These are phyloP conservation scores for Mariannaea elegans DNA, from an alignment of 2,329 filamentous ascomycete genomes.

Conservation along the genomic window DNA sequence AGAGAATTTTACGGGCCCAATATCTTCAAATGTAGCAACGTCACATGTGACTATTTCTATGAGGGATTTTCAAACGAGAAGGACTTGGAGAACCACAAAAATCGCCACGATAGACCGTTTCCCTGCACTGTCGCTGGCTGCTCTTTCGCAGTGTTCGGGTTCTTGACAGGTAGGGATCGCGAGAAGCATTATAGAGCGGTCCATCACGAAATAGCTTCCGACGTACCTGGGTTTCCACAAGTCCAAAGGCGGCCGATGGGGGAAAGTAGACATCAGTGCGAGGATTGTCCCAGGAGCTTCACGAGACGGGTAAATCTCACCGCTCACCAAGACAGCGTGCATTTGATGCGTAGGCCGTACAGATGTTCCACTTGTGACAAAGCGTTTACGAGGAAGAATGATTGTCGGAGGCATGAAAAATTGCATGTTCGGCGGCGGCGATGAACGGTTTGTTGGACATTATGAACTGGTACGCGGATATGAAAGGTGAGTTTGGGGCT, in stretches of 20 bases:
- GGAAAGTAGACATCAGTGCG: constrained; percentile 39
- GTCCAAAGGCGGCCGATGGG: not conserved
- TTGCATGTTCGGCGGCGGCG: constrained; percentile 24
- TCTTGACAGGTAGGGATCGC: constrained; percentile 49
- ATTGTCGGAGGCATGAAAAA: constrained; percentile 46
- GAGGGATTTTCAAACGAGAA: constrained; percentile 48
- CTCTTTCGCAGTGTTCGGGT: constrained; percentile 47
- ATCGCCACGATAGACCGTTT: constrained; percentile 52
- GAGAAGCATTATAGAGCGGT: constrained; percentile 37
- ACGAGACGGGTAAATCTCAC: constrained; percentile 48
- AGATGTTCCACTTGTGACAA: constrained; percentile 43
- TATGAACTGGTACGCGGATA: too few relatives aligned
- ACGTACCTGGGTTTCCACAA: not conserved
- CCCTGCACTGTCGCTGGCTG: constrained; percentile 48
- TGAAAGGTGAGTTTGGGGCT: too few relatives aligned
- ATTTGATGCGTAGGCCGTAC: constrained; percentile 46
- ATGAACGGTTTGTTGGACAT: too few relatives aligned
- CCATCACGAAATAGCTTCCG: constrained; percentile 3
- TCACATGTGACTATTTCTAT: constrained; percentile 53
- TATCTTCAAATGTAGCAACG: constrained; percentile 52
- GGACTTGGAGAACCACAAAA: constrained; percentile 46
- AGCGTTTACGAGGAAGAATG: constrained; percentile 45
- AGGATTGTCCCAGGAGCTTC: constrained; percentile 48
- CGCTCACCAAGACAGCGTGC: constrained; percentile 45
- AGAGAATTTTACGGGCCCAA: constrained; percentile 48